Conservation (phyloP, 2,329 filamentous ascomycete genomes). For the Neonectria neomacrospora region DNA sequence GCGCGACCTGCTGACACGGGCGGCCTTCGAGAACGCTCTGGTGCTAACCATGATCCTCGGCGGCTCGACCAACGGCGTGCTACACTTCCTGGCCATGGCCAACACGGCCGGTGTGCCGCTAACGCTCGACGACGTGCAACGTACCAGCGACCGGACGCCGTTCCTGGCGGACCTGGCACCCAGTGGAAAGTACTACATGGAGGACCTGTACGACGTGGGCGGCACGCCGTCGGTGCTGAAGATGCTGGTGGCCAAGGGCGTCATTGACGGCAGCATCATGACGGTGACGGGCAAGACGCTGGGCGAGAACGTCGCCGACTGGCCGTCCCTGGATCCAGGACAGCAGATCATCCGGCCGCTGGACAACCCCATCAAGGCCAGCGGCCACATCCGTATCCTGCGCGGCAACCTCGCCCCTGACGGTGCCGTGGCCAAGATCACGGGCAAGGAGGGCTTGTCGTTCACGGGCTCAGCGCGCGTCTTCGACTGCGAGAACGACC, state of each 20-base stretch:
- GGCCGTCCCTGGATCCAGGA: conserved; percentile 79
- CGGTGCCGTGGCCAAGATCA: conserved; percentile 95
- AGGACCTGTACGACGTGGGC: conserved; percentile 86
- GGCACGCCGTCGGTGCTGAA: conserved; percentile 89
- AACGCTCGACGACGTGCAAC: conserved; percentile 83
- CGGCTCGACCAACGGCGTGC: conserved; percentile 87
- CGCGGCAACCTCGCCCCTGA: conserved; percentile 88
- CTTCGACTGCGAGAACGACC: conserved; percentile 85
- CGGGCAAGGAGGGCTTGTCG: conserved; percentile 87
- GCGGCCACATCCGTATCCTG: conserved; percentile 89
- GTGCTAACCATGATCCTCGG: conserved; percentile 93
- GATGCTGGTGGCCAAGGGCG: conserved; percentile 78
- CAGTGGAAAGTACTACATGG: conserved; percentile 86
- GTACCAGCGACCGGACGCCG: conserved; percentile 83
- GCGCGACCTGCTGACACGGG: conserved; percentile 81
- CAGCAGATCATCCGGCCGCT: conserved; percentile 91
- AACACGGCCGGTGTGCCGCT: conserved; percentile 82
- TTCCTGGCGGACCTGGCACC: conserved; percentile 89
- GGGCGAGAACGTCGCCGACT: conserved; percentile 81
- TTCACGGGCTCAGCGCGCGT: conserved; percentile 86
- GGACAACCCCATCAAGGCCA: conserved; percentile 77
- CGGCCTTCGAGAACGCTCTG: conserved; percentile 87
- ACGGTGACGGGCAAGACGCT: conserved; percentile 89
- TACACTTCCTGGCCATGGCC: conserved; percentile 92
- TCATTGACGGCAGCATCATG: conserved; percentile 80